Evolutionary conservation across 306 rosid genomes (phyloP).

Genomic region (Fagus crenata): DNA sequence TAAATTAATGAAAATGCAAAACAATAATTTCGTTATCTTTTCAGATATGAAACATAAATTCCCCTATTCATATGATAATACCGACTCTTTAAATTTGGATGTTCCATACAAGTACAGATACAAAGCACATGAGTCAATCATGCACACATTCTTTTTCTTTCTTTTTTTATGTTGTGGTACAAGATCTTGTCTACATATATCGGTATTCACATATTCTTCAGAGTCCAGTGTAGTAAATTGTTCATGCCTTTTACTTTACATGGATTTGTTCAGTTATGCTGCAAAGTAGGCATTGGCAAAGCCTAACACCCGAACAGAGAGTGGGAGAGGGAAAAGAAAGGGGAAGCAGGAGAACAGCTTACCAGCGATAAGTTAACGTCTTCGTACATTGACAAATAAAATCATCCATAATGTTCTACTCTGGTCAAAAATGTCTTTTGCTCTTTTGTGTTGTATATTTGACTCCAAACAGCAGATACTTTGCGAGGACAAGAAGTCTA

Average conservation of each 20-base stretch:
- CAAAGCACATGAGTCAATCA: background rate
- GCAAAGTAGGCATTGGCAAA: background rate
- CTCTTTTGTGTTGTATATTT: background rate
- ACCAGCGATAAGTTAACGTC: background rate
- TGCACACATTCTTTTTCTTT: background rate
- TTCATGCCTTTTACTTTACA: background rate
- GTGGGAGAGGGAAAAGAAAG: background rate
- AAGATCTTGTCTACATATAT: background rate
- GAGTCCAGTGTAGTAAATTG: background rate
- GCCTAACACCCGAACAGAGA: background rate
- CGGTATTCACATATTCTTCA: background rate
- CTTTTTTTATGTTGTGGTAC: background rate
- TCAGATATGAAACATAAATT: too few relatives aligned
- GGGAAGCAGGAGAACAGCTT: conserved; percentile 1
- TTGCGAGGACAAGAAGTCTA: background rate
- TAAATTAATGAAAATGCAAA: too few relatives aligned
- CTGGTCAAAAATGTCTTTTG: background rate
- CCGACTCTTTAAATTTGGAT: background rate
- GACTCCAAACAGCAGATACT: background rate
- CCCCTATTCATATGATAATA: too few relatives aligned
- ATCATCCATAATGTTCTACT: background rate
- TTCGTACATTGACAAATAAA: background rate
- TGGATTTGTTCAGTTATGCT: background rate
- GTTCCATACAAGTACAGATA: background rate
- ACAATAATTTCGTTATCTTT: too few relatives aligned